Evolutionary conservation across 164 flowering plant species (phyloP), one percentile per base, ranked within the genome.

Genomic region (Macadamia tetraphylla): DNA sequence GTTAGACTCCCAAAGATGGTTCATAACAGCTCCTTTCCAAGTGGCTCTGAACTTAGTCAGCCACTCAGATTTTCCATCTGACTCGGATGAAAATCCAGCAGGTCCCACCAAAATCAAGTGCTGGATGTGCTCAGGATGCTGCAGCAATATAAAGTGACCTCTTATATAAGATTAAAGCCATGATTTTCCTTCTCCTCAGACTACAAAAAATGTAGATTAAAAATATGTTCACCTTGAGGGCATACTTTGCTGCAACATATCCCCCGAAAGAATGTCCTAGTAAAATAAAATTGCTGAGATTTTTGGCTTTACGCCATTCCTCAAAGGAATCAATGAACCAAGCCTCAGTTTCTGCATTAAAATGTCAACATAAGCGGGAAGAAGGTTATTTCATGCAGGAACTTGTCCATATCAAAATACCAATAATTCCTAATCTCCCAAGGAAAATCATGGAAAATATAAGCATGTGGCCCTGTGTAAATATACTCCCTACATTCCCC

Each of bases 191-290:
- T 35, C 40, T 35, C 5, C 64, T 23, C 44, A 18, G 18, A 65
- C 6, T 56, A 32, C 67, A 66, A 11, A 23, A 67, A 9, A n/a
- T 59, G 10, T 58, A 64, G 13, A 29, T n/a, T 52, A 51, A 64
- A n/a, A 46, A 30, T 66, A 58, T 35, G 3, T 35, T 75, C 67
- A 92, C 99, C 97, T 92, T 92, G 68, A 92, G 91, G 65, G 99
- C 94, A 85, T 95, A 95, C 76, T 92, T 95, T 32, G 97, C 81
- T 18, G 98, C 99, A 71, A 92, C 94, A 81, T 92, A 95, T 13
- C 99, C 99, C 67, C 99, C 99, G 81, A 95, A 87, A 62, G 99
- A 95, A 82, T 95, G 99, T 58, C 98, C 99, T 66, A 95, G 88
- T 67, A 95, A 80, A 73, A 95, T 86, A 67, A 95, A 92, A 74